Base-by-base conservation (phyloP, 352 stramenopile genomes). In the Blastocystis sp. region DNA sequence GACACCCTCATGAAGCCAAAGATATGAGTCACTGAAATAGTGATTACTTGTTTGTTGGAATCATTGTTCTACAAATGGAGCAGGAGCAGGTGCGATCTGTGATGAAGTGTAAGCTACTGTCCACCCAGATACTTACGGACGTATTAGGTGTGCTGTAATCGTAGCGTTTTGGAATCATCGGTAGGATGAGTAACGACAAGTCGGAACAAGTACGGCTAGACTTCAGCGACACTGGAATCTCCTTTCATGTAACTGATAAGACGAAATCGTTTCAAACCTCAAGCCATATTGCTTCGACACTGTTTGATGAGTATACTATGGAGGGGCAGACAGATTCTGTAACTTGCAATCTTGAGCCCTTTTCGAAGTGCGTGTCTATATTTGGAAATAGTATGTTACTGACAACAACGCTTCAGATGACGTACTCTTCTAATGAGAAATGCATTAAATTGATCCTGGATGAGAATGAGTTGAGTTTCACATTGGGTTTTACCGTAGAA, bases 1-100 rank as follows among this genome's bases (percentile, higher is more conserved):
- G 73, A 85, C 41, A 85, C 73, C 1, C 65, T 85, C 63, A 85
- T 85, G 73, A 85, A 85, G 9, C 73, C 73, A 7, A 85, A 85
- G 73, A 68, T 85, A 20, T 85, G 68, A 66, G 16, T n/a, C 18
- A 2, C 37, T 13, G 56, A 66, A 34, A n/a, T 13, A 13, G 56
- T 37, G 24, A 26, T 76, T 2, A n/a, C 65, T 41, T 66, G 37
- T 75, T 88, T 55, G 59, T 88, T 88, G 3, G 13, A 24, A 85
- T 37, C 47, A n/a, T 64, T 41, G 41, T 63, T 65, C 3, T 81
- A 18, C 3, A 18, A n/a, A 85, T 85, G 73, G 47, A 68, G 50
- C 16, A 7, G 3, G 18, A 26, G 13, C 9, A 13, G 4, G 30
- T n/a, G 55, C 20, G 24, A 6, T 66, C 73, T 20, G 73, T 85